Conservation (phyloP, 495 filamentous ascomycete genomes). For the Cercophora newfieldiana region DNA sequence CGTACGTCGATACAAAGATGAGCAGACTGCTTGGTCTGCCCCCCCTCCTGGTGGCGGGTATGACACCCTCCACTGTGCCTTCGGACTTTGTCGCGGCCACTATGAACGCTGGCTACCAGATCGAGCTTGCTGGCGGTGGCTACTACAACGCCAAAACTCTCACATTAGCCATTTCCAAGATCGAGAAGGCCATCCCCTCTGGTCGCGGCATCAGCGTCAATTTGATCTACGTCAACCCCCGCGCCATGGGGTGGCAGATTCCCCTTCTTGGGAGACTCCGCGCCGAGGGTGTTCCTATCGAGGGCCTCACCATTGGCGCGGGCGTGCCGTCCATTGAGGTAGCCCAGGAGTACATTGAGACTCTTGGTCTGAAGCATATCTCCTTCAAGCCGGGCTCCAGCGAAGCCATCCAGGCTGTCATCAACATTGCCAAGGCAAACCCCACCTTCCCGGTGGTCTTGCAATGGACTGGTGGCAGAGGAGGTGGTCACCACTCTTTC, state of each 20-base stretch:
- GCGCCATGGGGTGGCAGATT: slow-evolving; percentile 97
- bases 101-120: slow-evolving; percentile 93
- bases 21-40: slow-evolving; percentile 86
- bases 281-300: slow-evolving; percentile 86
- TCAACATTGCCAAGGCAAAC: slow-evolving; percentile 90
- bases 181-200: slow-evolving; percentile 82
- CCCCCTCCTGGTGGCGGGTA: slow-evolving; percentile 90
- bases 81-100: slow-evolving; percentile 96
- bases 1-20: slow-evolving; percentile 97
- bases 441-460: slow-evolving; percentile 86
- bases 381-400: slow-evolving; percentile 92
- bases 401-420: slow-evolving; percentile 84
- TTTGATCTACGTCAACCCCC: slow-evolving; percentile 94
- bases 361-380: slow-evolving; percentile 91
- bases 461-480: slow-evolving; percentile 94
- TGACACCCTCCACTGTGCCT: slow-evolving; percentile 91
- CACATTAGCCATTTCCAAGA: slow-evolving; percentile 85
- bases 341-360: slow-evolving; percentile 90
- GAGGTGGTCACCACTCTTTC: slow-evolving; percentile 91
- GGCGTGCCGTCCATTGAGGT: slow-evolving; percentile 94
- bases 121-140: slow-evolving; percentile 88
- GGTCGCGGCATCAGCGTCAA: slow-evolving; percentile 94
- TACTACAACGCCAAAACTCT: slow-evolving; percentile 91
- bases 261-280: slow-evolving; percentile 83
- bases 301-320: slow-evolving; percentile 91